Evolutionary conservation across 306 rosid genomes (phyloP).

Genomic region (Coriaria nepalensis): DNA sequence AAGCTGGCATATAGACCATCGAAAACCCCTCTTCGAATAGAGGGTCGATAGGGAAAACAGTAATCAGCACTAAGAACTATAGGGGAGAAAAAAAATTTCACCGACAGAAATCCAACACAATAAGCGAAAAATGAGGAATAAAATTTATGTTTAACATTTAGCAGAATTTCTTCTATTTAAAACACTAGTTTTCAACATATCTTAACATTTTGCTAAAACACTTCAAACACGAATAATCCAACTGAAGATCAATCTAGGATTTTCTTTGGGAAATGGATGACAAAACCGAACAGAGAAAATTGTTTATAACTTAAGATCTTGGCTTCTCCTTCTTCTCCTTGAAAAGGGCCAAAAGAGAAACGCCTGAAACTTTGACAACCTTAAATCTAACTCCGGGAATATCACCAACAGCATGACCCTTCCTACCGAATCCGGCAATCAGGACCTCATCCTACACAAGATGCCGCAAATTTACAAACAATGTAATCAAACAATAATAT

Average conservation of each 20-base stretch:
- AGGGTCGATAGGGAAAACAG: no score
- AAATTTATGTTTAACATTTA: no score
- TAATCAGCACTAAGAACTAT: no score
- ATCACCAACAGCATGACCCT: slow-evolving; percentile 57
- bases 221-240: neutral
- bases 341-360: slow-evolving; percentile 51
- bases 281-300: neutral
- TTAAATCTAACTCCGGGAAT: slow-evolving; percentile 58
- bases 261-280: neutral
- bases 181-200: no score
- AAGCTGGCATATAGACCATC: no score
- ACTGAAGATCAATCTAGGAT: neutral
- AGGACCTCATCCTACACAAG: slow-evolving; percentile 49
- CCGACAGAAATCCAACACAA: no score
- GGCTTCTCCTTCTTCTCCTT: slow-evolving; percentile 64
- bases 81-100: no score
- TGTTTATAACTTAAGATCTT: slow-evolving; percentile 25
- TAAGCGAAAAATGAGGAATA: no score
- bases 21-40: no score
- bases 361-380: slow-evolving; percentile 59
- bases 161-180: no score
- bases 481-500: neutral
- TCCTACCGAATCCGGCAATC: slow-evolving; percentile 53
- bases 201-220: no score
- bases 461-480: neutral